Evolutionary conservation across 257 asterid genomes (phyloP).

Genomic region (Scutellaria baicalensis): DNA sequence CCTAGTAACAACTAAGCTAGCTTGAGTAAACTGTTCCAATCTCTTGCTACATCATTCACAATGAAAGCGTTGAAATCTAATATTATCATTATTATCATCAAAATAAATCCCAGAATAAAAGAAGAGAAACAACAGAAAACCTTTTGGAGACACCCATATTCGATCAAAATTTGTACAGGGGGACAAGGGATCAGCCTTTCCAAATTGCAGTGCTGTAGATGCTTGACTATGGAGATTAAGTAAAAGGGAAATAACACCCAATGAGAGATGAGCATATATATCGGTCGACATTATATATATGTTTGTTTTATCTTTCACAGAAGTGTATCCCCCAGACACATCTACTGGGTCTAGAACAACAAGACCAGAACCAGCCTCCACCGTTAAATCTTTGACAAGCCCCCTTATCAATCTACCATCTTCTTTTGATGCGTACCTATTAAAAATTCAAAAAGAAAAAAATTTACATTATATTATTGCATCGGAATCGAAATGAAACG

Average conservation of each 20-base stretch:
- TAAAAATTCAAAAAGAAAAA: constrained; percentile 12
- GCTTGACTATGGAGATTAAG: constrained; percentile 91
- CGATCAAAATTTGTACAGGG: constrained; percentile 89
- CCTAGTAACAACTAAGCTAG: no score
- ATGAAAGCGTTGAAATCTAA: no score
- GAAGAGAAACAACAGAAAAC: constrained; percentile 26
- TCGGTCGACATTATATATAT: constrained; percentile 70
- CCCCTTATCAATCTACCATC: constrained; percentile 93
- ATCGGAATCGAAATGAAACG: not conserved
- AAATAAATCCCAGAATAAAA: not conserved
- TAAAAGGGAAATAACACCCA: constrained; percentile 83
- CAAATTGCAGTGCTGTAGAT: constrained; percentile 77
- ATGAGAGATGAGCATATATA: constrained; percentile 86
- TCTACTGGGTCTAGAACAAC: constrained; percentile 96
- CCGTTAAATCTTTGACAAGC: constrained; percentile 75
- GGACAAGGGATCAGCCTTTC: constrained; percentile 79
- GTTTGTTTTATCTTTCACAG: constrained; percentile 86
- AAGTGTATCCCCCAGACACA: constrained; percentile 91
- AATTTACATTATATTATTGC: not conserved
- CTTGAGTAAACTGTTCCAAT: no score
- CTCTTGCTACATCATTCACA: no score
- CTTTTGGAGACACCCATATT: constrained; percentile 92
- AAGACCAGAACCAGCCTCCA: constrained; percentile 98
- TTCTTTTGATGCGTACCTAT: constrained; percentile 96
- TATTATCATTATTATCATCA: no score